Evolutionary conservation across 2,329 filamentous ascomycete genomes (phyloP).

Genomic region (Clonostachys byssicola): DNA sequence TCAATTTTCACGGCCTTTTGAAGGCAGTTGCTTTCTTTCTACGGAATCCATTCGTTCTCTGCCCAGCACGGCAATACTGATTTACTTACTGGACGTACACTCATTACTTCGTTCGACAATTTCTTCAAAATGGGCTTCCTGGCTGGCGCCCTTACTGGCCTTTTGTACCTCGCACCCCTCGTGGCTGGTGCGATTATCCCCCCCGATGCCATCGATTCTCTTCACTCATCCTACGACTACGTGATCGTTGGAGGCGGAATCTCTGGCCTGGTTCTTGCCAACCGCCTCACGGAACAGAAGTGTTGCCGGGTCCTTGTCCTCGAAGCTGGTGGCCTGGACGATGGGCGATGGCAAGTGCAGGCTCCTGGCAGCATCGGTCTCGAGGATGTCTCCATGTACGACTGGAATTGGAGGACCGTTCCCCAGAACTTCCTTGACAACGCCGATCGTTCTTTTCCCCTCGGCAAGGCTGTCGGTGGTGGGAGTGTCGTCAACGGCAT

Average conservation of each 20-base stretch:
- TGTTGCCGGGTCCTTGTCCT: slow-evolving; percentile 25
- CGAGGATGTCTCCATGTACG: slow-evolving; percentile 19
- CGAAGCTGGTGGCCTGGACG: slow-evolving; percentile 23
- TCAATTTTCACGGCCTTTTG: no score
- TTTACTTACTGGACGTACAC: no score
- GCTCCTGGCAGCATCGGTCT: slow-evolving; percentile 9
- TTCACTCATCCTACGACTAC: slow-evolving; percentile 12
- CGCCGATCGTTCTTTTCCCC: slow-evolving; percentile 14
- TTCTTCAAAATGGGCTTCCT: no score
- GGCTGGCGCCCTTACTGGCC: no score
- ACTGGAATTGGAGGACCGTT: slow-evolving; percentile 25
- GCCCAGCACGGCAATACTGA: no score
- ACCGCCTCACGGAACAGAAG: slow-evolving; percentile 13
- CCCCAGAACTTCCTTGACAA: slow-evolving; percentile 17
- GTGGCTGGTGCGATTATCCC: no score
- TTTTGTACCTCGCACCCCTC: no score
- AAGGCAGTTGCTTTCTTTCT: no score
- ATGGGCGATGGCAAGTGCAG: slow-evolving; percentile 10
- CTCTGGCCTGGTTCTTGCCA: slow-evolving; percentile 22
- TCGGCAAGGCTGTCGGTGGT: slow-evolving; percentile 34
- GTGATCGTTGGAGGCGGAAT: slow-evolving; percentile 23
- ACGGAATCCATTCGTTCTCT: no score
- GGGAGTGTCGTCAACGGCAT: slow-evolving; percentile 33
- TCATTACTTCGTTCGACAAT: no score
- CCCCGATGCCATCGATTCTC: no score